Evolutionary conservation across 441 rosid genomes (phyloP).

Genomic region (Populus trichocarpa): DNA sequence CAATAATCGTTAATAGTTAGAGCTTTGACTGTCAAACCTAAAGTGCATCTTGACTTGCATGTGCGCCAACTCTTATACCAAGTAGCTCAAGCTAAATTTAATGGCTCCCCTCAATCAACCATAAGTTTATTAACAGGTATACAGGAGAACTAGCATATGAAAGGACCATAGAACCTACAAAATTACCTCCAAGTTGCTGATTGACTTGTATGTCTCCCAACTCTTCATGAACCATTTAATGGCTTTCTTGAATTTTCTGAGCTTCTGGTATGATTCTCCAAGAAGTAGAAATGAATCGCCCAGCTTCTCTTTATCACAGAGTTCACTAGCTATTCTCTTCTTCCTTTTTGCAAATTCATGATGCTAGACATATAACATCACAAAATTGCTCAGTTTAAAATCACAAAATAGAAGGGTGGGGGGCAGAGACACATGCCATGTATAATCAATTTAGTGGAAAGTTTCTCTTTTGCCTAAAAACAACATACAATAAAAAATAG

Average conservation of each 20-base stretch:
- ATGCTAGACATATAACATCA: constrained; percentile 51
- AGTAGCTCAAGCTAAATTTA: constrained; percentile 5
- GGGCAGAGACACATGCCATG: constrained; percentile 3
- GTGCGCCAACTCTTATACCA: constrained; percentile 9
- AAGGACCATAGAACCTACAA: not conserved
- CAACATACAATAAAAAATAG: not conserved
- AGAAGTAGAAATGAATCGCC: constrained; percentile 73
- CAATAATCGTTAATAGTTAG: constrained; percentile 21
- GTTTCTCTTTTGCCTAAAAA: not conserved
- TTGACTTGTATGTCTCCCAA: constrained; percentile 65
- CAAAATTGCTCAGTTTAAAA: constrained; percentile 11
- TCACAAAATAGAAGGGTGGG: not conserved
- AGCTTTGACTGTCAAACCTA: not conserved
- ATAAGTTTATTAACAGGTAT: not conserved
- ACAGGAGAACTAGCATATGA: not conserved
- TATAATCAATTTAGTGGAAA: not conserved
- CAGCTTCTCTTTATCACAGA: constrained; percentile 79
- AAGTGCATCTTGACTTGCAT: not conserved
- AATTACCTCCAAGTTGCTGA: constrained; percentile 81
- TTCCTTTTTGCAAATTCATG: constrained; percentile 72
- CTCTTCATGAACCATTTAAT: constrained; percentile 73
- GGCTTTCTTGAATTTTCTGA: constrained; percentile 72
- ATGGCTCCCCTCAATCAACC: not conserved
- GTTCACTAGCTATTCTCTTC: constrained; percentile 65
- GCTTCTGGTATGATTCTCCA: constrained; percentile 90